Evolutionary conservation across 2,329 filamentous ascomycete genomes (phyloP).

Genomic region (Fusarium penzigii): DNA sequence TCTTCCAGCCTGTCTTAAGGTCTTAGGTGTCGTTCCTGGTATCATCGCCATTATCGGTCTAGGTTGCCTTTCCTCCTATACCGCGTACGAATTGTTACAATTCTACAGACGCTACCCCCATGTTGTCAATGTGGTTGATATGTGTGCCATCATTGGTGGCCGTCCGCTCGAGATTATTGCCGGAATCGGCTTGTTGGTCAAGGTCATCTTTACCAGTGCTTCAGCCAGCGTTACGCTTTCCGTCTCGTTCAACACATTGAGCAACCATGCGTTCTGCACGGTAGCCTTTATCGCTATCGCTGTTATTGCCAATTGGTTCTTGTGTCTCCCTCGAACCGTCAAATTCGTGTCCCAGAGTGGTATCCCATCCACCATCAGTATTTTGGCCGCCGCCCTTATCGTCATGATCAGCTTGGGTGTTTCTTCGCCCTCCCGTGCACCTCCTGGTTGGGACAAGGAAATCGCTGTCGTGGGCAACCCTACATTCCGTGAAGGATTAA

Average conservation of each 20-base stretch:
- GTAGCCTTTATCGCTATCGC: conserved; percentile 64
- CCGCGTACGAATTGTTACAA: conserved; percentile 51
- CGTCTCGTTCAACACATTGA: conserved; percentile 67
- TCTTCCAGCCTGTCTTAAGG: conserved; percentile 67
- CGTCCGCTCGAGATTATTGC: conserved; percentile 24
- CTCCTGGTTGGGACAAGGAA: conserved; percentile 26
- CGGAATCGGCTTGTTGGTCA: conserved; percentile 65
- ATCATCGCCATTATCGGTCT: conserved; percentile 67
- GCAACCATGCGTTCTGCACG: conserved; percentile 60
- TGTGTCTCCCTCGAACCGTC: conserved; percentile 67
- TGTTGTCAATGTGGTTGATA: conserved; percentile 69
- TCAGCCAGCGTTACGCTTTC: conserved; percentile 65
- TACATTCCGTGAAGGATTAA: conserved; percentile 27
- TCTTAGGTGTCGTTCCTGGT: conserved; percentile 66
- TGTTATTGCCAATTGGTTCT: conserved; percentile 58
- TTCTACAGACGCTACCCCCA: conserved; percentile 70
- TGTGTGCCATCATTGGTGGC: conserved; percentile 55
- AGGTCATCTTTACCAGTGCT: conserved; percentile 70
- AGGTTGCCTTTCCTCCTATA: conserved; percentile 64
- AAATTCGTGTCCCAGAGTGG: conserved; percentile 31
- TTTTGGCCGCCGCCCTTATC: conserved; percentile 29
- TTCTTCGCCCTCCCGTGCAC: conserved; percentile 17
- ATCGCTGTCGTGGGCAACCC: conserved; percentile 26
- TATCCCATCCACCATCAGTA: conserved; percentile 29
- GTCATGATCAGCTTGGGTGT: conserved; percentile 33